These are phyloP conservation scores for Candolleomyces efflorescens DNA, from an alignment of 768 basidiomycete genomes.

Conservation along the genomic window DNA sequence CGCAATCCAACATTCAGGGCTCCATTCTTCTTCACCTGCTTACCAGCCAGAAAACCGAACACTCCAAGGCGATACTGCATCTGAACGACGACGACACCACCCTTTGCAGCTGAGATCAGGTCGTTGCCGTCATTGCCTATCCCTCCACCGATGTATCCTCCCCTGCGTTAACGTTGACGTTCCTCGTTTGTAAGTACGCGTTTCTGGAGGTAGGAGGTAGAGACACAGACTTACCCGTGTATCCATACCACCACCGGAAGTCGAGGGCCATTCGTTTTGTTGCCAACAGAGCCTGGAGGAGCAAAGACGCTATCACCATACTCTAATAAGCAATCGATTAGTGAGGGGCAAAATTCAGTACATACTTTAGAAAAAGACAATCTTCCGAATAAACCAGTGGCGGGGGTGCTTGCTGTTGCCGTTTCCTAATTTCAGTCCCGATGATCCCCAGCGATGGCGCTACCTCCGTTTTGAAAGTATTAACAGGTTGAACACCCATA, in stretches of 20 bases:
- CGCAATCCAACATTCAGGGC: constrained; percentile 45
- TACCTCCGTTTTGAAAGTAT: constrained; percentile 13
- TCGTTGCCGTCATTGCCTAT: constrained; percentile 27
- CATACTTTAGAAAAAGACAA: constrained; percentile 37
- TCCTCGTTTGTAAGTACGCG: neutral
- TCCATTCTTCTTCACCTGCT: constrained; percentile 36
- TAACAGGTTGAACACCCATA: constrained; percentile 1
- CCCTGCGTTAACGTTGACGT: constrained; percentile 12
- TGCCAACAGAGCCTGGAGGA: constrained; percentile 12
- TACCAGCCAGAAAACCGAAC: constrained; percentile 44
- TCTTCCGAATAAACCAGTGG: constrained; percentile 25
- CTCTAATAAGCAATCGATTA: no score
- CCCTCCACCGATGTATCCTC: constrained; percentile 28
- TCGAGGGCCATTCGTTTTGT: neutral
- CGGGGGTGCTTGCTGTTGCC: neutral
- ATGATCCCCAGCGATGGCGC: neutral
- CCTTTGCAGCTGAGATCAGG: constrained; percentile 30
- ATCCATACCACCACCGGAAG: constrained; percentile 43
- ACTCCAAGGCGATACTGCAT: constrained; percentile 42
- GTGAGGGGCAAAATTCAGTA: no score
- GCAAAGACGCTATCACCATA: constrained; percentile 26
- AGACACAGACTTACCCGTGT: constrained; percentile 27
- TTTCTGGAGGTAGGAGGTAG: no score
- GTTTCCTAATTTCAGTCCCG: neutral
- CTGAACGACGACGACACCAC: constrained; percentile 31